phyloP scores from a whole-genome alignment of 805 yeast genomes.

The Yamadazyma takamatsuzukensis region DNA sequence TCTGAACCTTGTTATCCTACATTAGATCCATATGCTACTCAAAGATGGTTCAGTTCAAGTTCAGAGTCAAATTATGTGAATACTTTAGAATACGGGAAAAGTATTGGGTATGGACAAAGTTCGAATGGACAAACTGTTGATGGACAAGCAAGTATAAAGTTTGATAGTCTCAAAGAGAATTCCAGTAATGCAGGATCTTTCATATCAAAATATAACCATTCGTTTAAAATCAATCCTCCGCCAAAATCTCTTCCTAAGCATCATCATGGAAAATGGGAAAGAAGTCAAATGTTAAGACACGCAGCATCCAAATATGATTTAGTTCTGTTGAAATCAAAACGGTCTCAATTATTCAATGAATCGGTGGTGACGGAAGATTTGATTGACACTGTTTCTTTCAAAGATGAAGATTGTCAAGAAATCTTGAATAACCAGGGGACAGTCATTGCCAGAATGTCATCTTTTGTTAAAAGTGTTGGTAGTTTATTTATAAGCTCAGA shows the following conservation, averaged over 20 bases:
- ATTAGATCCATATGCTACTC: no score
- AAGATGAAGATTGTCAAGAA: not conserved
- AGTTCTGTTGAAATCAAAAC: constrained; percentile 4
- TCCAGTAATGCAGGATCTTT: no score
- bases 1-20: no score
- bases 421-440: not conserved
- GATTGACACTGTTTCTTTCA: not conserved
- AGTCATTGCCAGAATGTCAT: constrained; percentile 5
- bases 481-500: constrained; percentile 6
- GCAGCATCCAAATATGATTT: constrained; percentile 11
- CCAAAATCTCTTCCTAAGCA: constrained; percentile 12
- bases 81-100: no score
- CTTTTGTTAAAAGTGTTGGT: constrained; percentile 6
- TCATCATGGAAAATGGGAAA: constrained; percentile 15
- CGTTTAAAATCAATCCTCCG: constrained; percentile 11
- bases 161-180: no score
- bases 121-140: no score
- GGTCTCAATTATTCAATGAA: constrained; percentile 3
- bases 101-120: no score
- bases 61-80: no score
- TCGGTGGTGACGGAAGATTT: not conserved
- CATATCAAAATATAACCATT: constrained; percentile 11
- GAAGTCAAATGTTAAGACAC: constrained; percentile 17
- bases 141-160: no score
- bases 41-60: no score